Base-by-base conservation (phyloP, 192 early-diverging fungal genomes). In the Pilaira anomala region DNA sequence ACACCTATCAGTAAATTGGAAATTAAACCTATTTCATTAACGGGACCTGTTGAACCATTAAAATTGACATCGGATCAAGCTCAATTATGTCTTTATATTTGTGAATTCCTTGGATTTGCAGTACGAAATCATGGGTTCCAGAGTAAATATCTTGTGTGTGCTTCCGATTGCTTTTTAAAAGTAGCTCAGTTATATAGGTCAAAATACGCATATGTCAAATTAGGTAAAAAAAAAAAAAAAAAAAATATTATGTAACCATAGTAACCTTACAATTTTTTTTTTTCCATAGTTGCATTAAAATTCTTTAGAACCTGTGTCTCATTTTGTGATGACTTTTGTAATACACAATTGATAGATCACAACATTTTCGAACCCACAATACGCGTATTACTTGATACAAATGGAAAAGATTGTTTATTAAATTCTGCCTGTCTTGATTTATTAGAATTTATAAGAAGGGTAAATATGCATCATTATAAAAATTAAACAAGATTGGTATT, bases 391-490 rank as follows among this genome's bases (percentile, higher is more conserved):
- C 28, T 83, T 12, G 78, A 80, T 19, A 87, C 86, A 2, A 74
- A 86, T 33, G 82, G 85, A 52, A 80, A 78, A 36, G 87, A 95
- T 55, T 96, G 96, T 62, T 72, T 96, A 26, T 63, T 94, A 16
- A 91, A 94, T 58, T 95, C 94, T 6, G 90, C 96, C 1, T 95
- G 91, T 66, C 80, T 95, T 36, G 93, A 96, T 57, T 75, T 98
- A 42, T 88, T 98, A 64, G 89, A 88, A 22, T 90, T 84, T 73
- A 86, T 98, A 57, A 78, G 85, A 18, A 80, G 71, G 48, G 88
- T 89, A 77, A 7, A 1, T 6, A 78, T 71, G 73, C 68, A 52
- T 73, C 19, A 40, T 18, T 5, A 56, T 21, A 1, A 56, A 3
- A 39, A 18, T 2, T 28, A 58, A 25, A 54, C 24, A 48, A 18